Evolutionary conservation across 2,329 filamentous ascomycete species (phyloP), one percentile per base, ranked within the genome.

Genomic region (Trichophaea hybrida): DNA sequence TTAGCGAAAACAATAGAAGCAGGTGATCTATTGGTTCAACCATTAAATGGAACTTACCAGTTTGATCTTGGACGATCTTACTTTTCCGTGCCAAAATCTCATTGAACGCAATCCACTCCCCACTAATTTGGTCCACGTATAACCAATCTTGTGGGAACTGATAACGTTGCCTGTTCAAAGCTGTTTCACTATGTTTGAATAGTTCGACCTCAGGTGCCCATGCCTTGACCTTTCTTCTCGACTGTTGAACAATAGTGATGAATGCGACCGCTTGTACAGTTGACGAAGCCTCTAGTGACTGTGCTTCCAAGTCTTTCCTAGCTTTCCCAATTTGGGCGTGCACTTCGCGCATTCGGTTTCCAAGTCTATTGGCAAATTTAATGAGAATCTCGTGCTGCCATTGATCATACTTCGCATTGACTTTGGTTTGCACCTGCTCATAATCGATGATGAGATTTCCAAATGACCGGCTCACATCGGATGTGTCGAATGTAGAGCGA

Each of bases 371-470:
- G 40, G 89, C 93, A 73, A 98, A 99, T 71, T 95, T 95, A 67
- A 86, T 81, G 40, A 97, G 77, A 58, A 98, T 94, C 66, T 99
- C 93, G 68, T 96, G 88, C 72, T 99, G 93, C 93, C 94, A 98
- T 72, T 97, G 91, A 70, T 99, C 94, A 71, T 98, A 99, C 72
- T 97, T 98, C 68, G 89, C 88, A 69, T 97, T 98, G 72, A 99
- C 93, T 73, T 95, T 96, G 59, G 91, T 88, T 73, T 98, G 94
- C 0, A 98, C 93, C 72, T 98, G 94, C 69, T 97, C 93, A 69
- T 98, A 98, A 71, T 98, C 91, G 69, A 99, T 89, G 3, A 86
- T 88, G 57, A 97, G 83, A 72, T 94, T 91, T 4, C 93, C 93
- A 70, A 99, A 98, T 1, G 85, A 86, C 43, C 87, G 85, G 72